phyloP scores from a whole-genome alignment of 2,329 filamentous ascomycete species.

The Exophiala sideris region DNA sequence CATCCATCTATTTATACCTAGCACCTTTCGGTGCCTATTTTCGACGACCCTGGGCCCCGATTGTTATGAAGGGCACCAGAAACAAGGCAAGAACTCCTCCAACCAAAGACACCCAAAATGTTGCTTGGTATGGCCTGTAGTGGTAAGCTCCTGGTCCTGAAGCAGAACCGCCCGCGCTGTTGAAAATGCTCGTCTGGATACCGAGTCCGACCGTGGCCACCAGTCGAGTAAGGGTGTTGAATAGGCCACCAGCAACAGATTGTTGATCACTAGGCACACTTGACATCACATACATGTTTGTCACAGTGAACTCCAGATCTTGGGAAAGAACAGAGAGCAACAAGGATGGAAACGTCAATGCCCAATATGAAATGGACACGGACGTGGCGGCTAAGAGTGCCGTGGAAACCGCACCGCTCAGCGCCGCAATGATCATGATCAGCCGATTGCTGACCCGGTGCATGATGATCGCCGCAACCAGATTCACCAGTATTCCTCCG shows the following conservation, averaged over 20 bases:
- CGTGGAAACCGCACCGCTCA: constrained; percentile 43
- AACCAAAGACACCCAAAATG: constrained; percentile 28
- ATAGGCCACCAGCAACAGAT: constrained; percentile 64
- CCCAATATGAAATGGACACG: constrained; percentile 60
- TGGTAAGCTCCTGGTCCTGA: constrained; percentile 13
- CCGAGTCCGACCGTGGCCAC: constrained; percentile 59
- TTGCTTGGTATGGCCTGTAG: constrained; percentile 28
- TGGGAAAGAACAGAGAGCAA: constrained; percentile 62
- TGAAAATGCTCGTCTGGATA: constrained; percentile 53
- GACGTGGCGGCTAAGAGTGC: constrained; percentile 58
- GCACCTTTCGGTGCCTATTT: constrained; percentile 11
- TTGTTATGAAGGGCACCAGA: constrained; percentile 27
- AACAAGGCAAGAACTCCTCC: constrained; percentile 23
- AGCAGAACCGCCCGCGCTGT: constrained; percentile 20
- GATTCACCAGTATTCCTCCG: constrained; percentile 60
- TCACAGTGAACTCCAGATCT: constrained; percentile 68
- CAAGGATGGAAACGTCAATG: constrained; percentile 60
- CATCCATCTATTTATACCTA: constrained; percentile 8
- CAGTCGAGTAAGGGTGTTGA: constrained; percentile 64
- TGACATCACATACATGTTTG: constrained; percentile 70
- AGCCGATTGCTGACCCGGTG: constrained; percentile 63
- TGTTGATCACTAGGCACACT: constrained; percentile 62
- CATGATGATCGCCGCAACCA: constrained; percentile 60
- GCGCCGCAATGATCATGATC: constrained; percentile 54
- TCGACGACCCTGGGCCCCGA: constrained; percentile 25